Evolutionary conservation across 2,329 filamentous ascomycete species (phyloP).

Genomic region (Cercospora citrullina): DNA sequence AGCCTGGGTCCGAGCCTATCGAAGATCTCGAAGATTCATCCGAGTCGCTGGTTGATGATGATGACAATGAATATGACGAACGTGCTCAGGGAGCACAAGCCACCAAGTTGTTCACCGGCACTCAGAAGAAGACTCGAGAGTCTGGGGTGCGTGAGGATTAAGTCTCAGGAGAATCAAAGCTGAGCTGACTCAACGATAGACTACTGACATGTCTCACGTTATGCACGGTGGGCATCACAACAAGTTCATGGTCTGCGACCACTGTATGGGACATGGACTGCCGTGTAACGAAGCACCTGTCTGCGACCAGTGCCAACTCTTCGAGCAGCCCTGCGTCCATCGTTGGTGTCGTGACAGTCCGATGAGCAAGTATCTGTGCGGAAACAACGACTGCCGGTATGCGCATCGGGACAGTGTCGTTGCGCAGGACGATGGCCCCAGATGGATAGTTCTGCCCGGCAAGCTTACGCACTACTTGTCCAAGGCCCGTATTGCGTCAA

Average conservation of each 20-base stretch:
- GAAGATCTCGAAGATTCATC: no score
- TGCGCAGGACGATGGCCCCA: not conserved
- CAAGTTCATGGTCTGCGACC: slow-evolving; percentile 26
- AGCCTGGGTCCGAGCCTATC: no score
- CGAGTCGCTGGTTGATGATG: no score
- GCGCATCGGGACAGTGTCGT: slow-evolving; percentile 1
- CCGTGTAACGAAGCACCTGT: slow-evolving; percentile 22
- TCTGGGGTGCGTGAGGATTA: no score
- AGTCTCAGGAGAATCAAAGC: no score
- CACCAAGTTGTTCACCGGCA: not conserved
- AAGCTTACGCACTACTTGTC: not conserved
- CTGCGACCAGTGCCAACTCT: slow-evolving; percentile 18
- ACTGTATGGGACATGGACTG: slow-evolving; percentile 18
- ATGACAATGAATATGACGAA: not conserved
- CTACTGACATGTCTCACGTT: not conserved
- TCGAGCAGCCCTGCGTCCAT: slow-evolving; percentile 17
- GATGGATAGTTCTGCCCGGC: slow-evolving; percentile 4
- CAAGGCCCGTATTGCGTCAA: not conserved
- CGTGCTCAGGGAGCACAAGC: not conserved
- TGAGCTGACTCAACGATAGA: not conserved
- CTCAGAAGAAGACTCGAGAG: not conserved
- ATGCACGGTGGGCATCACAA: not conserved
- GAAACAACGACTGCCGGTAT: slow-evolving; percentile 14
- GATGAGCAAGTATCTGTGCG: not conserved
- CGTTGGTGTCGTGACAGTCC: slow-evolving; percentile 16